Percentiles rank a stretch among this genome's conserved stretches.
phyloP scores from a whole-genome alignment of 2,329 filamentous ascomycete genomes.

The Ascochyta rabiei region DNA sequence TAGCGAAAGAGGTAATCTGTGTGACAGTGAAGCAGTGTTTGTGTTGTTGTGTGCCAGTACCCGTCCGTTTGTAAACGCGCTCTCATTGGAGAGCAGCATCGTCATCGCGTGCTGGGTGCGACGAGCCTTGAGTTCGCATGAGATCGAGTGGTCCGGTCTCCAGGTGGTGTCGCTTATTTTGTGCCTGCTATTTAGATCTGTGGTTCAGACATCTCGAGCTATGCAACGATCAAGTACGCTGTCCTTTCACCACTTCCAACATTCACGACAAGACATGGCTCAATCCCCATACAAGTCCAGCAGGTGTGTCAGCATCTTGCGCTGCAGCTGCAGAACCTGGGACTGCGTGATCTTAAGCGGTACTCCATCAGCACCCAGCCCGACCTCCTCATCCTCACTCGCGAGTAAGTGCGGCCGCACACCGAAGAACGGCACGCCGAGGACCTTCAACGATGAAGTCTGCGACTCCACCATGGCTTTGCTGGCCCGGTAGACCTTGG shows the following conservation, averaged over 20 bases:
- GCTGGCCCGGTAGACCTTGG: constrained; percentile 67
- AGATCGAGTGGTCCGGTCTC: background rate
- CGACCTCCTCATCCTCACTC: constrained; percentile 25
- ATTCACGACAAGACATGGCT: background rate
- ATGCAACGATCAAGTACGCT: background rate
- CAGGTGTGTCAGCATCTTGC: constrained; percentile 46
- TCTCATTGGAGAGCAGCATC: constrained; percentile 3
- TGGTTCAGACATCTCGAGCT: background rate
- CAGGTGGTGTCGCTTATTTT: background rate
- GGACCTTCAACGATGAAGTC: constrained; percentile 58
- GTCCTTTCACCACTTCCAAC: background rate
- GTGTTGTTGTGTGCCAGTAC: constrained; percentile 9
- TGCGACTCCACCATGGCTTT: constrained; percentile 65
- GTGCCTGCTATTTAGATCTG: background rate
- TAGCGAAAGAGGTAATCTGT: constrained; percentile 2
- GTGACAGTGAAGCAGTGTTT: constrained; percentile 19
- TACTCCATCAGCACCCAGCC: background rate
- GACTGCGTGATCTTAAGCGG: constrained; percentile 33
- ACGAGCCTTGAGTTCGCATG: background rate
- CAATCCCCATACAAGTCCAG: constrained; percentile 38
- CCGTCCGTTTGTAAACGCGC: constrained; percentile 5
- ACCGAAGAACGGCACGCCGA: constrained; percentile 52
- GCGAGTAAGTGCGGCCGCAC: constrained; percentile 32
- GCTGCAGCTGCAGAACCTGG: constrained; percentile 39
- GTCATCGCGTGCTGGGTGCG: constrained; percentile 2